Evolutionary conservation across 129 eudicot species (phyloP), one percentile per base, ranked within the genome.

Genomic region (Artemisia argyi): DNA sequence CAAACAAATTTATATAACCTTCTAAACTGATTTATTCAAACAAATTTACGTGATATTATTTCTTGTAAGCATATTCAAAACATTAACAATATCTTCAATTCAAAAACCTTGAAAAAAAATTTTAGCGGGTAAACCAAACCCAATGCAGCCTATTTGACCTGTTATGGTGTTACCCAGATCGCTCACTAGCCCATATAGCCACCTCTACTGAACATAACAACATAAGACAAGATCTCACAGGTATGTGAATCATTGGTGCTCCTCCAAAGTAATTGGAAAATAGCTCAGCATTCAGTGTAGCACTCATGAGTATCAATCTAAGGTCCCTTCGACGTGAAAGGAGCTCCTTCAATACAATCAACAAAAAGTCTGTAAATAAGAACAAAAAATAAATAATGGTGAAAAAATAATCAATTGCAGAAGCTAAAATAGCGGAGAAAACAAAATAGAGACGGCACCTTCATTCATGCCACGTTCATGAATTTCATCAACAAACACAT

Each of bases 381-480:
- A 22, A 48, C 61, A 71, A 72, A 61, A 58, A 59, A 75, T 61
- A 52, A 64, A 81, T 2, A 69, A 57, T 47, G 66, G 59, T 44
- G 53, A 66, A 68, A 61, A 54, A 55, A 72, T 39, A 61, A 51
- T 68, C 18, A 52, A 73, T 14, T 59, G 49, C 5, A 4, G 48
- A 76, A 53, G 74, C 26, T 28, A 16, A 68, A 46, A 57, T 8
- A 52, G 24, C 35, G 39, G 69, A 54, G 13, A 17, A 69, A 58
- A 51, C 15, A 69, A 30, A 55, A 15, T 53, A 62, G n/a, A 80
- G 61, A 56, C 18, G 30, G 60, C 74, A 95, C 99, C 99, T 95
- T 95, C 99, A 82, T 95, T 95, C 99, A 90, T 95, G 85, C 99
- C 99, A 26, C 99, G 91, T 88, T 95, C 99, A 63, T 95, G 99